These are phyloP conservation scores for Calamus simplicifolius DNA, from an alignment of 176 grass and related monocot species.

Conservation along the genomic window DNA sequence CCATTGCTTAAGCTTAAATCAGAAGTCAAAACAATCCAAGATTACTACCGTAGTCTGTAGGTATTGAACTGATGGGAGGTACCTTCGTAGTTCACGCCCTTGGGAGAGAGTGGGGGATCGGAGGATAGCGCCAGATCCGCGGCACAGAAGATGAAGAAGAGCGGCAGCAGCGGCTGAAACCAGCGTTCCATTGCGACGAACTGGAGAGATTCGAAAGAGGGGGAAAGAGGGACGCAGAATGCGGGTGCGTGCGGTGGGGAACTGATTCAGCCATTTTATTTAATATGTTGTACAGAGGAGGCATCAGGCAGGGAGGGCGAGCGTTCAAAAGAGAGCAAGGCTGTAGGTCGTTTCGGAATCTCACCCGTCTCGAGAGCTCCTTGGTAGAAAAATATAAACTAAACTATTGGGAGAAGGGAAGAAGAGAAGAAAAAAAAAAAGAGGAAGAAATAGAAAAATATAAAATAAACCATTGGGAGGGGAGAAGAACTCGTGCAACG, in stretches of 20 bases:
- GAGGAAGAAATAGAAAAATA: background rate
- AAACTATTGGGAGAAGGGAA: constrained; percentile 1
- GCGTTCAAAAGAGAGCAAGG: background rate
- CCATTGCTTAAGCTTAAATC: background rate
- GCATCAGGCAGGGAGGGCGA: background rate
- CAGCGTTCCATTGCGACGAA: background rate
- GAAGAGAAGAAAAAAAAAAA: background rate
- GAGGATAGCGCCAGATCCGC: constrained; percentile 16
- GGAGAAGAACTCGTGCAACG: background rate
- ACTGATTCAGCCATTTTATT: too few relatives aligned
- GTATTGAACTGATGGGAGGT: background rate
- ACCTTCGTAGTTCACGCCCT: constrained; percentile 97
- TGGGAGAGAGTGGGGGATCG: constrained; percentile 86
- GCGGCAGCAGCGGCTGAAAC: constrained; percentile 2
- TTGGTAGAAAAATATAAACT: background rate
- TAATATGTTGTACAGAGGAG: too few relatives aligned
- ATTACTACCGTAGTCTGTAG: background rate
- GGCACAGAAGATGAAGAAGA: constrained; percentile 8
- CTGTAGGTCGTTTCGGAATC: constrained; percentile 23
- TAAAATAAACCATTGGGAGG: constrained; percentile 6
- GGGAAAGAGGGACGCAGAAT: constrained; percentile 27
- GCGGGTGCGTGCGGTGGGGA: constrained; percentile 1
- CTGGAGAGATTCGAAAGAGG: constrained; percentile 10
- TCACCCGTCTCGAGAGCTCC: constrained; percentile 17
- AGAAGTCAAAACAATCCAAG: background rate